Evolutionary conservation across 768 basidiomycete species (phyloP).

Genomic region (Filobasidium wieringae): DNA sequence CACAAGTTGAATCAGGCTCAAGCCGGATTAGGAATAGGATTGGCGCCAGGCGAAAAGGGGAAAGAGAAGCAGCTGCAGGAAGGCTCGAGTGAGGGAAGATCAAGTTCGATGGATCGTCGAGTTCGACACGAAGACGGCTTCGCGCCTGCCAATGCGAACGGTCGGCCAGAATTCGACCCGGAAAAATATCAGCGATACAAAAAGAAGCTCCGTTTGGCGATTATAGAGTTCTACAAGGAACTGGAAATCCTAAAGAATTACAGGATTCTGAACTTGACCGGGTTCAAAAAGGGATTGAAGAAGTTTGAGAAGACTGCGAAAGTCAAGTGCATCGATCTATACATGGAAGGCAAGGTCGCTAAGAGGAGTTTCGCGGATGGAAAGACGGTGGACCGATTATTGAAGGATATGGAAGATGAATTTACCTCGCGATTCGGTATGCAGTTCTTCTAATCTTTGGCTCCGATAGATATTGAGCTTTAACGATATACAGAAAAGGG

Average conservation of each 20-base stretch:
- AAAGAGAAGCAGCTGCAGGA: neutral
- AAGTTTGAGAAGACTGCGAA: conserved; percentile 71
- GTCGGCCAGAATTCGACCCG: conserved; percentile 44
- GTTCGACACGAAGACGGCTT: no score
- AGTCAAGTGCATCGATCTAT: conserved; percentile 59
- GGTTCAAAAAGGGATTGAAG: conserved; percentile 77
- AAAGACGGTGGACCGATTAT: conserved; percentile 51
- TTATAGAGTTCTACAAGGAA: conserved; percentile 72
- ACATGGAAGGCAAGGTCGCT: conserved; percentile 70
- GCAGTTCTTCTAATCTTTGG: neutral
- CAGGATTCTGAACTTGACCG: conserved; percentile 77
- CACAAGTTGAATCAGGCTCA: neutral
- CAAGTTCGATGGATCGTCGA: neutral
- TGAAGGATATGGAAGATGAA: conserved; percentile 61
- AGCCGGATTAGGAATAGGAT: neutral
- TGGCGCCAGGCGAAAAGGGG: neutral
- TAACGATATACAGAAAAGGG: conserved; percentile 46
- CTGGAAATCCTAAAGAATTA: conserved; percentile 82
- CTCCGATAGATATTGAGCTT: neutral
- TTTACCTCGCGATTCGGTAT: conserved; percentile 67
- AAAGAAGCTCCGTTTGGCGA: conserved; percentile 68
- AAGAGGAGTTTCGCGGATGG: conserved; percentile 57
- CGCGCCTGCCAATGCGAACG: neutral
- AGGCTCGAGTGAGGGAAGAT: neutral
- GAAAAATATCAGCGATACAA: conserved; percentile 76